These are phyloP conservation scores for Metarhizium album DNA, from an alignment of 2,329 filamentous ascomycete species.

Conservation along the genomic window DNA sequence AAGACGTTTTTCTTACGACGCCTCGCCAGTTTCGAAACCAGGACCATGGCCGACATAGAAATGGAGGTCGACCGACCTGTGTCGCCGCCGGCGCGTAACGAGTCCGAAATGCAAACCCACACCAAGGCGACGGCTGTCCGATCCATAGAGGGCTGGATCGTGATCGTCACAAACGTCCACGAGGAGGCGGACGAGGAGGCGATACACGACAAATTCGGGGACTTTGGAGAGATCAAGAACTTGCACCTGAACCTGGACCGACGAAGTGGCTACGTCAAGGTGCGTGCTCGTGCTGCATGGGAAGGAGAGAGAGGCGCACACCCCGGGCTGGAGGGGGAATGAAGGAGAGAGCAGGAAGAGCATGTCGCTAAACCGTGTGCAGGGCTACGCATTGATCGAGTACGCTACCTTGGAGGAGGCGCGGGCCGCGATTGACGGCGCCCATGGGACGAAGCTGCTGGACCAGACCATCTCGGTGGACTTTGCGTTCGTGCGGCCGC, in stretches of 20 bases:
- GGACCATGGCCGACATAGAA: constrained; percentile 40
- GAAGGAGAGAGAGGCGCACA: background rate
- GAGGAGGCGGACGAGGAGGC: constrained; percentile 81
- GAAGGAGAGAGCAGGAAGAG: background rate
- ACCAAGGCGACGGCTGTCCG: constrained; percentile 69
- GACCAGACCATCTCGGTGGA: constrained; percentile 75
- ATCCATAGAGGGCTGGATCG: constrained; percentile 83
- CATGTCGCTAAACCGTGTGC: background rate
- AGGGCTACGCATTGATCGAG: constrained; percentile 82
- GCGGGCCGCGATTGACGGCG: constrained; percentile 69
- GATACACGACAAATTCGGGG: constrained; percentile 69
- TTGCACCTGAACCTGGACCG: constrained; percentile 74
- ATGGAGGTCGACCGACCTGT: constrained; percentile 46
- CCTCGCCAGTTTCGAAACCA: background rate
- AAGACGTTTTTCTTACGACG: background rate
- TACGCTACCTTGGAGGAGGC: constrained; percentile 72
- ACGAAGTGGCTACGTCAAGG: constrained; percentile 80
- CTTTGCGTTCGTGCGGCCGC: constrained; percentile 76
- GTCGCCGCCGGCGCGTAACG: constrained; percentile 34
- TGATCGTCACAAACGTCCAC: constrained; percentile 78
- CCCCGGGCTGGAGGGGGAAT: no score
- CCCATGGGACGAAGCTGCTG: constrained; percentile 65
- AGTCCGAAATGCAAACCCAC: constrained; percentile 59
- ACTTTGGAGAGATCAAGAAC: constrained; percentile 82
- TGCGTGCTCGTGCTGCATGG: constrained; percentile 24